A percentile compares a stretch with the other conserved stretches of the same genome.
phyloP scores from a whole-genome alignment of 73 alveolate species.

The Paramecium caudatum region DNA sequence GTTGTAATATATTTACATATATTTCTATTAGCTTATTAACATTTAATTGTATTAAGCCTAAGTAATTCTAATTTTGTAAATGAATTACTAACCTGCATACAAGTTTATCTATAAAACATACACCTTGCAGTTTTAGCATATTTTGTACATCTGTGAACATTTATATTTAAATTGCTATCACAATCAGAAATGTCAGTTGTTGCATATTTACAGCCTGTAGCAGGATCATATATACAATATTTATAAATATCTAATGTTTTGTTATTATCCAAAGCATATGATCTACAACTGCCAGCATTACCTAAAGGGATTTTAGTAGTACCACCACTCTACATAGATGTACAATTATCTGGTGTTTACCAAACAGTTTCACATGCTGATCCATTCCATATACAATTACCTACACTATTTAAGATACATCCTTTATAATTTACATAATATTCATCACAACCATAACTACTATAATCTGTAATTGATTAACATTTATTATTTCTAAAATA shows the following conservation, averaged over 20 bases:
- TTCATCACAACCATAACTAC: too few species aligned
- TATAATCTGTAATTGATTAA: neutral
- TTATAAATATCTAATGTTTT: neutral
- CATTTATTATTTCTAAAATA: slow-evolving; percentile 8
- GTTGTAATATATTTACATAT: neutral
- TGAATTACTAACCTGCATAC: neutral
- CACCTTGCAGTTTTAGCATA: neutral
- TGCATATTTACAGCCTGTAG: neutral
- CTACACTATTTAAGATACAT: too few species aligned
- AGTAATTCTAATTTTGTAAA: neutral
- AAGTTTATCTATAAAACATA: neutral
- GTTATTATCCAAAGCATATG: neutral
- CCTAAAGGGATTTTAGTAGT: neutral
- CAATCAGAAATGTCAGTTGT: neutral
- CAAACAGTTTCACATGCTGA: neutral
- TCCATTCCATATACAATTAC: slow-evolving; percentile 35
- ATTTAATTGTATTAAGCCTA: neutral
- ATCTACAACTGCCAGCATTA: slow-evolving; percentile 10
- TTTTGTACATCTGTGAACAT: slow-evolving; percentile 12
- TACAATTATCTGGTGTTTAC: slow-evolving; percentile 13
- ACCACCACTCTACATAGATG: too few species aligned
- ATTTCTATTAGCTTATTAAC: neutral
- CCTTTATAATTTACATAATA: too few species aligned
- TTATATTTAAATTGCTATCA: neutral
- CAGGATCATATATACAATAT: neutral